Evolutionary conservation across 1,139 yeast genomes (phyloP).

Genomic region (Kurtzmaniella natalensis): DNA sequence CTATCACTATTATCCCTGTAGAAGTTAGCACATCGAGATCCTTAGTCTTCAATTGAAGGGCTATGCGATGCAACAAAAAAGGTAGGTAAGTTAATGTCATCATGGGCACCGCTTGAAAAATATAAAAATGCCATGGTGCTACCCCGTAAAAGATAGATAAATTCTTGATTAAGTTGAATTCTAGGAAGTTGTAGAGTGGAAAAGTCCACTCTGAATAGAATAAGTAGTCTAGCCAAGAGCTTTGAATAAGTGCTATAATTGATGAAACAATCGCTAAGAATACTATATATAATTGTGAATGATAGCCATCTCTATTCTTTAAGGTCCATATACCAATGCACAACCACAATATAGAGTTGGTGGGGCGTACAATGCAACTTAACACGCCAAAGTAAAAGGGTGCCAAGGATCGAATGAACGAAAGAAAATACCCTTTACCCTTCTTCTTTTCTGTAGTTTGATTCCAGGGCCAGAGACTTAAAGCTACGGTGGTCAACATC

Average conservation of each 20-base stretch:
- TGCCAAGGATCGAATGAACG: slow-evolving; percentile 9
- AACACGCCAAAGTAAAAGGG: slow-evolving; percentile 39
- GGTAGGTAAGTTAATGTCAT: slow-evolving; percentile 67
- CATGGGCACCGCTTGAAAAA: slow-evolving; percentile 78
- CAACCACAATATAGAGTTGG: slow-evolving; percentile 74
- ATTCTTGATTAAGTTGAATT: slow-evolving; percentile 70
- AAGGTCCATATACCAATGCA: slow-evolving; percentile 40
- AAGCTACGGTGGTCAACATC: slow-evolving; percentile 63
- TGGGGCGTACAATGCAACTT: slow-evolving; percentile 74
- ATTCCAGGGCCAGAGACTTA: slow-evolving; percentile 72
- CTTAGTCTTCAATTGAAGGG: no score
- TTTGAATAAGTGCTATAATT: not conserved
- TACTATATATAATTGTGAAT: not conserved
- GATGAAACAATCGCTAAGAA: not conserved
- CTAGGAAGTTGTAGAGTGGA: slow-evolving; percentile 66
- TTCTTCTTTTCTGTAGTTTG: no score
- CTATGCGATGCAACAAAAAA: slow-evolving; percentile 27
- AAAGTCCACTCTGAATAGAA: slow-evolving; percentile 58
- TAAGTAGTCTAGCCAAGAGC: slow-evolving; percentile 44
- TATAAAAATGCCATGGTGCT: slow-evolving; percentile 82
- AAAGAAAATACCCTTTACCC: slow-evolving; percentile 10
- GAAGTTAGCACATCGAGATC: no score
- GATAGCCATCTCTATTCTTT: not conserved
- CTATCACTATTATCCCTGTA: slow-evolving; percentile 40
- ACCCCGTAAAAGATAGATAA: slow-evolving; percentile 82